A percentile compares a stretch with the other conserved stretches of the same genome.
Evolutionary conservation across 2,329 filamentous ascomycete genomes (phyloP).

Genomic region (Xylaria sp.): DNA sequence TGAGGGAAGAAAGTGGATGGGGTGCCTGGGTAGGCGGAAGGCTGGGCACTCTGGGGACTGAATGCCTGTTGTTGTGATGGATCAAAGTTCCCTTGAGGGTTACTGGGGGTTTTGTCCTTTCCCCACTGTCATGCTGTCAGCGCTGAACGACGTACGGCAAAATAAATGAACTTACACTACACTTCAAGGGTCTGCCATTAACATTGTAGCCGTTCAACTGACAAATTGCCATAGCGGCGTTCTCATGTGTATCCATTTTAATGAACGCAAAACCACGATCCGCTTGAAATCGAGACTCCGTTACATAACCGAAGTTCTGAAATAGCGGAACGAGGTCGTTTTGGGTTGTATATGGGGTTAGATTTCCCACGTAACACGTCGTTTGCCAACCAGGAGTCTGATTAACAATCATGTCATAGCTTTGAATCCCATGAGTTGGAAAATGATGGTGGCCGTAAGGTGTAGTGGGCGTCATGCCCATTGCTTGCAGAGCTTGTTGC

Average conservation of each 20-base stretch:
- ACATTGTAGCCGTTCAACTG: conserved; percentile 98
- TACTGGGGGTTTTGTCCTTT: conserved; percentile 94
- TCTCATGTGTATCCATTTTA: conserved; percentile 99
- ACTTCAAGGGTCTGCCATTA: conserved; percentile 95
- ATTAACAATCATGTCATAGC: conserved; percentile 94
- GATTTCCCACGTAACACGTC: conserved; percentile 96
- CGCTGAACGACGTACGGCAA: conserved; percentile 32
- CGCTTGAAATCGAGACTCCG: conserved; percentile 97
- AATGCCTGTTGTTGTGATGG: conserved; percentile 76
- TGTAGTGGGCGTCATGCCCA: conserved; percentile 98
- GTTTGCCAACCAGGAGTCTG: conserved; percentile 99
- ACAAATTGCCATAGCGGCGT: conserved; percentile 97
- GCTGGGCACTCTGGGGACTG: conserved; percentile 79
- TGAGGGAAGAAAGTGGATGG: conserved; percentile 90
- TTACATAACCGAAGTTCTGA: conserved; percentile 97
- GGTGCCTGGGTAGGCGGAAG: conserved; percentile 77
- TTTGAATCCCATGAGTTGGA: conserved; percentile 94
- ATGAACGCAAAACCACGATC: conserved; percentile 98
- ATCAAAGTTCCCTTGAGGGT: conserved; percentile 74
- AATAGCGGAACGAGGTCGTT: conserved; percentile 97
- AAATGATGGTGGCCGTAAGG: conserved; percentile 98
- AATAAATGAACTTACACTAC: conserved; percentile 78
- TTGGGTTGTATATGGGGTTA: conserved; percentile 97
- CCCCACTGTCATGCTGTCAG: conserved; percentile 78
- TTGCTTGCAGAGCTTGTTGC: conserved; percentile 94